phyloP scores from a whole-genome alignment of 192 early-diverging fungal species.

The Backusella liffmaniae region DNA sequence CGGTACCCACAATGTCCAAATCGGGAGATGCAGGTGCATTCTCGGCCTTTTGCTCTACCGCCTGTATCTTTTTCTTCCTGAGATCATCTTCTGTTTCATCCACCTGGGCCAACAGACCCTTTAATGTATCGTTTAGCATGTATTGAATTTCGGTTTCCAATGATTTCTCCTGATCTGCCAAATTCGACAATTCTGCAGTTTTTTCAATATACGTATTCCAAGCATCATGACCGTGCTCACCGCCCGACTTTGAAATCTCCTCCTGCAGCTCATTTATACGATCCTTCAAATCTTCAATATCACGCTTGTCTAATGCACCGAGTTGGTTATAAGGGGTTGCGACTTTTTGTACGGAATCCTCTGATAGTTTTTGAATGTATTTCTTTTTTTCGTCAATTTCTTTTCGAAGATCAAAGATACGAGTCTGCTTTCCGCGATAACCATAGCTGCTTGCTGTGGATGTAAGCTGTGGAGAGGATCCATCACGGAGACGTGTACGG shows the following conservation, averaged over 20 bases:
- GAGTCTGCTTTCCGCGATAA: slow-evolving; percentile 35
- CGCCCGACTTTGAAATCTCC: slow-evolving; percentile 22
- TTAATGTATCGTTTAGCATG: slow-evolving; percentile 37
- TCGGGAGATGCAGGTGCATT: slow-evolving; percentile 12
- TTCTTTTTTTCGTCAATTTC: slow-evolving; percentile 29
- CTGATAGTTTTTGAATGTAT: slow-evolving; percentile 1
- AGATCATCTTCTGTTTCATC: slow-evolving; percentile 48
- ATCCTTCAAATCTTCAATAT: slow-evolving; percentile 42
- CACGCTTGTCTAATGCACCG: slow-evolving; percentile 34
- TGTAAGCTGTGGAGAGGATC: slow-evolving; percentile 7
- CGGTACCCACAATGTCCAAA: slow-evolving; percentile 44
- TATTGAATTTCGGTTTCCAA: slow-evolving; percentile 44
- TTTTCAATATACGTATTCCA: slow-evolving; percentile 35
- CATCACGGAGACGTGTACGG: slow-evolving; percentile 9
- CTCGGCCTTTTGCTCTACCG: slow-evolving; percentile 36
- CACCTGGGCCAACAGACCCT: slow-evolving; percentile 37
- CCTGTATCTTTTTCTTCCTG: slow-evolving; percentile 41
- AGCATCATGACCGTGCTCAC: slow-evolving; percentile 3
- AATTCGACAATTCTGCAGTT: slow-evolving; percentile 38
- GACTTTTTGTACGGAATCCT: slow-evolving; percentile 9
- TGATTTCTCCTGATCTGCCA: slow-evolving; percentile 48
- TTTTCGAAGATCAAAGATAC: slow-evolving; percentile 35
- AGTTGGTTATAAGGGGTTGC: slow-evolving; percentile 17
- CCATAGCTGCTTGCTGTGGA: slow-evolving; percentile 23
- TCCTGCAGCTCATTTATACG: slow-evolving; percentile 42